Evolutionary conservation across 192 early-diverging fungal genomes (phyloP).

Genomic region (Backusella sp.): DNA sequence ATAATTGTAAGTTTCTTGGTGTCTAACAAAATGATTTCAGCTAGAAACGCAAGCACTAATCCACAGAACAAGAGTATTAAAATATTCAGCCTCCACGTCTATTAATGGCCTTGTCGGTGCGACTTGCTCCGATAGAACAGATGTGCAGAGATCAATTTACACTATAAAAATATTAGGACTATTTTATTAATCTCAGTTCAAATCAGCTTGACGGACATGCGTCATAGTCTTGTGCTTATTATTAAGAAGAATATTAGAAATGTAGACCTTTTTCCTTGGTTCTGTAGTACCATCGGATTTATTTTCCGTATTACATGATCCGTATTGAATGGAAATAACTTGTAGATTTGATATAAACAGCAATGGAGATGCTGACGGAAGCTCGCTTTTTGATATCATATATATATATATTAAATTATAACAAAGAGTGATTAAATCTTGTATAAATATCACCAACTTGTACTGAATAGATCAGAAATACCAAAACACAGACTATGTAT

Average conservation of each 20-base stretch:
- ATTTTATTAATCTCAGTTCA: background rate
- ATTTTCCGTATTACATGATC: background rate
- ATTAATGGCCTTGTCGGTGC: background rate
- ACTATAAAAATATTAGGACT: background rate
- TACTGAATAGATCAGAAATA: too few species aligned
- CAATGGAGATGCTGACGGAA: background rate
- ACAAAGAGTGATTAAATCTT: background rate
- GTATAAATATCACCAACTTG: background rate
- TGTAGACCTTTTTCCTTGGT: background rate
- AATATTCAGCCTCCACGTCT: background rate
- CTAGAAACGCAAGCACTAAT: background rate
- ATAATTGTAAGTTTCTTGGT: background rate
- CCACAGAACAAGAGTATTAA: background rate
- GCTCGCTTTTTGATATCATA: background rate
- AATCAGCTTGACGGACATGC: background rate
- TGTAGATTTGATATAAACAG: too few species aligned
- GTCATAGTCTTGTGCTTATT: background rate
- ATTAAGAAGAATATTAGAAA: background rate
- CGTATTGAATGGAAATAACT: background rate
- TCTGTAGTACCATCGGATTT: background rate
- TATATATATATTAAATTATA: background rate
- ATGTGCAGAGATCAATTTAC: background rate
- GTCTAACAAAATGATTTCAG: background rate
- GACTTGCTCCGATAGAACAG: background rate
- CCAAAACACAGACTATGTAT: too few species aligned